Evolutionary conservation across 192 early-diverging fungal species (phyloP).

Genomic region (Spizellomyces sp.): DNA sequence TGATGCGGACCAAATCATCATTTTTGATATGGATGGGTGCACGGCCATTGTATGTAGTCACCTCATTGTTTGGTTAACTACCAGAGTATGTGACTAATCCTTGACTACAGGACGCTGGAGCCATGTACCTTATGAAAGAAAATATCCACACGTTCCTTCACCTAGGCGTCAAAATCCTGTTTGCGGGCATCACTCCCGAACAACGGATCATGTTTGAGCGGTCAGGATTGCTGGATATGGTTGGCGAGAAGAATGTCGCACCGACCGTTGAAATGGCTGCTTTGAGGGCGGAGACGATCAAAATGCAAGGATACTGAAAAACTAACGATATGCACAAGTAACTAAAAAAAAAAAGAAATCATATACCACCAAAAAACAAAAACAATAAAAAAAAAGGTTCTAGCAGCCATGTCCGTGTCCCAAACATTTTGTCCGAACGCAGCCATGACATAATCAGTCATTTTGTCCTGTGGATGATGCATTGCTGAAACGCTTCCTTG

Average conservation of each 20-base stretch:
- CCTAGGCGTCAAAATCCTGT: conserved; percentile 19
- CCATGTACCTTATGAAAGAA: conserved; percentile 19
- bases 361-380: no score
- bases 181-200: conserved; percentile 20
- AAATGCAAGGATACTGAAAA: background rate
- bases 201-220: conserved; percentile 21
- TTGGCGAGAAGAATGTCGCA: conserved; percentile 5
- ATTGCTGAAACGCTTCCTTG: no score
- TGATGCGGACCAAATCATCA: background rate
- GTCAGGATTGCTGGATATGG: conserved; percentile 1
- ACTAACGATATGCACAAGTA: no score
- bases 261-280: background rate
- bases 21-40: conserved; percentile 9
- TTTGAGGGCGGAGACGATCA: background rate
- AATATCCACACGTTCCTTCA: conserved; percentile 27
- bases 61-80: background rate
- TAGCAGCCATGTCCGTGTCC: no score
- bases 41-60: background rate
- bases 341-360: no score
- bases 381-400: no score
- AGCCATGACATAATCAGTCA: no score
- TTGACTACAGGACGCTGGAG: conserved; percentile 29
- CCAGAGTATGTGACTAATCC: background rate
- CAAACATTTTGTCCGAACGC: no score
- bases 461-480: no score